Evolutionary conservation across 257 asterid genomes (phyloP).

Genomic region (Solanum sparsipilum): DNA sequence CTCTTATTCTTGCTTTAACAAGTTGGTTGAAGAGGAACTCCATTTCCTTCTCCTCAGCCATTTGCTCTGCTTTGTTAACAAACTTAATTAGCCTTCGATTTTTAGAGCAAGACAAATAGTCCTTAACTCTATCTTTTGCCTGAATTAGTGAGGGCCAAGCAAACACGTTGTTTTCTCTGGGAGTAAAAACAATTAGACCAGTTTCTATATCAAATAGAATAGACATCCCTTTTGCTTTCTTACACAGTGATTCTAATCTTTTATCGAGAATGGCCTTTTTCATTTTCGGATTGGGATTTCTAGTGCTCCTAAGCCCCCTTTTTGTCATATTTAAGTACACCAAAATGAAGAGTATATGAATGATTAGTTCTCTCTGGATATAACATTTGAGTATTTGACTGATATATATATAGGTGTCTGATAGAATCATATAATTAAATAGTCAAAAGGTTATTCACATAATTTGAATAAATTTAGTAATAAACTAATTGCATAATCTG

Average conservation of each 20-base stretch:
- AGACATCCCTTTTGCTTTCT: not conserved
- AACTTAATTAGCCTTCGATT: not conserved
- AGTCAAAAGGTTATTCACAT: not conserved
- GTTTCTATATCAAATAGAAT: not conserved
- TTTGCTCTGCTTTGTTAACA: not conserved
- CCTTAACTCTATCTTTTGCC: not conserved
- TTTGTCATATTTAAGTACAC: not conserved
- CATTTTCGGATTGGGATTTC: not conserved
- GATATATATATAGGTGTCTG: no score
- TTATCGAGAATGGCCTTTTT: not conserved
- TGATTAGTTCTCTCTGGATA: not conserved
- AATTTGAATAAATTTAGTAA: not conserved
- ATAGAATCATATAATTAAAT: not conserved
- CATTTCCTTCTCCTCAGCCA: not conserved
- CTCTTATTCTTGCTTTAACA: not conserved
- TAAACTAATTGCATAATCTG: not conserved
- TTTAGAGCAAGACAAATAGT: not conserved
- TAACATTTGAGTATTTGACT: not conserved
- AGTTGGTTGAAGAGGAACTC: not conserved
- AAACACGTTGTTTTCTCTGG: not conserved
- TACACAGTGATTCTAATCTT: not conserved
- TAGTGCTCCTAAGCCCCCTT: not conserved
- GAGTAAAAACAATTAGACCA: not conserved
- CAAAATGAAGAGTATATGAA: not conserved
- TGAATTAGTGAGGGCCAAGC: not conserved